Evolutionary conservation across 202 grass and related monocot species (phyloP), one percentile per base, ranked within the genome.

Genomic region (Bolboschoenoplectus hybrid): DNA sequence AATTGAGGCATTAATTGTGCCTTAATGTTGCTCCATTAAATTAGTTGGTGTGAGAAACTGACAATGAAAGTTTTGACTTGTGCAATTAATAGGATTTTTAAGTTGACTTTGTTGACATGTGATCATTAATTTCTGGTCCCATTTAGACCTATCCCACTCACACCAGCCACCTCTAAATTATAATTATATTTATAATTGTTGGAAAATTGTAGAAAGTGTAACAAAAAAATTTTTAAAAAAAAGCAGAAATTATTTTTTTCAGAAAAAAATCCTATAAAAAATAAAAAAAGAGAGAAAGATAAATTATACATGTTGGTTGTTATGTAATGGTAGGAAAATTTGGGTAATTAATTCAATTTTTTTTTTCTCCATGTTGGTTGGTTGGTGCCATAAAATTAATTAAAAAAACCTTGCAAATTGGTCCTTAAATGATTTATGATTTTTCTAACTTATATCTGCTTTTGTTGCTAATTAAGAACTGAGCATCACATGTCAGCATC

Each of bases 11-110:
- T 83, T 83, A 67, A 83, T 36, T 84, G 47, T 55, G 49, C 13
- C 9, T 52, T 83, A 83, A 70, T 84, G 2, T 36, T 70, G 50
- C 67, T 32, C 81, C 41, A 84, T 12, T 46, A 2, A 69, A 84
- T 69, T 69, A 84, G 62, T 58, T 32, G 74, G 63, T 55, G 32
- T 84, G 80, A 68, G 45, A 67, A 79, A 60, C 32, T 78, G 81
- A 83, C 81, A 83, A 52, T 6, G 63, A 83, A 67, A 52, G 40
- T 50, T 53, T 70, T 84, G 81, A 84, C 81, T 84, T 68, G 63
- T 69, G 26, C 81, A 84, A 83, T 69, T 84, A 84, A 68, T 84
- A 10, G 68, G 7, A 47, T 47, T 47, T 51, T 35, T 39, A 84
- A 68, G 45, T 70, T 84, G 81, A 84, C 81, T 84, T 70, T 12